A percentile compares a stretch with the other conserved stretches of the same genome.
Evolutionary conservation across 192 early-diverging fungal genomes (phyloP).

Genomic region (Entomortierella beljakovae): DNA sequence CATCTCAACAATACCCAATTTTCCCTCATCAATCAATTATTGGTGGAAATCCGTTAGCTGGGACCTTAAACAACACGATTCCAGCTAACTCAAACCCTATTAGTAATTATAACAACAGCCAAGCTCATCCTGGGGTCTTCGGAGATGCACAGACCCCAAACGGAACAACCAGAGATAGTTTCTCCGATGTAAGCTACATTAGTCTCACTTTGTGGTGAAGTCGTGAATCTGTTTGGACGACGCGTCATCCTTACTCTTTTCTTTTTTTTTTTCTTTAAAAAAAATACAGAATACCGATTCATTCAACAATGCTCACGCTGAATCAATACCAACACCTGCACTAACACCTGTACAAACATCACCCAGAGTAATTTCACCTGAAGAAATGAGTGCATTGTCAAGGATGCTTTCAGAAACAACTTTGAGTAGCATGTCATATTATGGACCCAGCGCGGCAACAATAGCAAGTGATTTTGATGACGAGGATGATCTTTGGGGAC

Average conservation of each 20-base stretch:
- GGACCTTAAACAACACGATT: too few relatives aligned
- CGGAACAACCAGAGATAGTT: not conserved
- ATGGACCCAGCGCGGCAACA: constrained; percentile 32
- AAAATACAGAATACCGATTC: not conserved
- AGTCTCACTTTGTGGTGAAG: too few relatives aligned
- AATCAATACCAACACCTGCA: constrained; percentile 14
- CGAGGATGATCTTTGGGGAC: constrained; percentile 40
- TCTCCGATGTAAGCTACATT: not conserved
- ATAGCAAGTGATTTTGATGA: constrained; percentile 19
- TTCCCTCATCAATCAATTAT: too few relatives aligned
- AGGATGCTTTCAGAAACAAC: constrained; percentile 29
- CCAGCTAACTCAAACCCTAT: too few relatives aligned
- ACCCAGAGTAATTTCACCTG: not conserved
- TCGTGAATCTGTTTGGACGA: too few relatives aligned
- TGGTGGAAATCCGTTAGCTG: too few relatives aligned
- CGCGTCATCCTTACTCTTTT: too few relatives aligned
- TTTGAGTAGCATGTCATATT: constrained; percentile 28
- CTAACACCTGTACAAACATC: too few relatives aligned
- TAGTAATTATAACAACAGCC: too few relatives aligned
- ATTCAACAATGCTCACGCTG: not conserved
- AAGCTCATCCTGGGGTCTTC: too few relatives aligned
- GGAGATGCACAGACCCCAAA: not conserved
- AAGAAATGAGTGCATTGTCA: constrained; percentile 16
- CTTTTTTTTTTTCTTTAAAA: not conserved
- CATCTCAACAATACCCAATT: too few relatives aligned